A percentile compares a stretch with the other conserved stretches of the same genome.
Conservation (phyloP, 345 rosid species). For the Jatropha curcas region DNA sequence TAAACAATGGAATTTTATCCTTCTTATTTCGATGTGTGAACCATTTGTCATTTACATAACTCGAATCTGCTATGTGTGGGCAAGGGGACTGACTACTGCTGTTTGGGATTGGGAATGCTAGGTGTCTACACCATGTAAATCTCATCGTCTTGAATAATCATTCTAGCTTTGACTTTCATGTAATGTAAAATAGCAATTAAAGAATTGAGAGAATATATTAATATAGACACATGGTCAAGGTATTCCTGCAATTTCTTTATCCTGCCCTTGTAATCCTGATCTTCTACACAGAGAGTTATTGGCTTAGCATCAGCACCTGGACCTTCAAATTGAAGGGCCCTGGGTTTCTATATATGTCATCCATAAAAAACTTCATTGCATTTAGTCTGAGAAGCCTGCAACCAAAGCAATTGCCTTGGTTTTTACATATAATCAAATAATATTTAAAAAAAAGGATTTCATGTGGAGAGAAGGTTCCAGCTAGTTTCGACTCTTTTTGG, state of each 20-base stretch:
- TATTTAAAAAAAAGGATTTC: too few species aligned
- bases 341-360: constrained; percentile 93
- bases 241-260: constrained; percentile 86
- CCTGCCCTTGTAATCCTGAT: constrained; percentile 99
- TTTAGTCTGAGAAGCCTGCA: constrained; percentile 80
- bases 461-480: too few species aligned
- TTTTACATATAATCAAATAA: too few species aligned
- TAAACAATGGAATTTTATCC: too few species aligned
- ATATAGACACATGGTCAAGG: constrained; percentile 65
- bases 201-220: neutral
- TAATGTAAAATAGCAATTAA: neutral
- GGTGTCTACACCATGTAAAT: too few species aligned
- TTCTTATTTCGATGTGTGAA: too few species aligned
- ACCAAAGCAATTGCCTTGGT: neutral
- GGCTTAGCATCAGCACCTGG: constrained; percentile 96
- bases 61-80: too few species aligned
- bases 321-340: constrained; percentile 97
- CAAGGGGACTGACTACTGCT: too few species aligned
- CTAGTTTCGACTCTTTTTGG: too few species aligned
- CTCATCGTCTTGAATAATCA: too few species aligned
- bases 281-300: constrained; percentile 82
- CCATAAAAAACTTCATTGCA: constrained; percentile 73
- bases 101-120: too few species aligned
- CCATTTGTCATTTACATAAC: neutral
- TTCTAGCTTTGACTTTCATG: neutral